Base-by-base conservation (phyloP, 202 grass and related monocot genomes). In the Saccharum hybrid region DNA sequence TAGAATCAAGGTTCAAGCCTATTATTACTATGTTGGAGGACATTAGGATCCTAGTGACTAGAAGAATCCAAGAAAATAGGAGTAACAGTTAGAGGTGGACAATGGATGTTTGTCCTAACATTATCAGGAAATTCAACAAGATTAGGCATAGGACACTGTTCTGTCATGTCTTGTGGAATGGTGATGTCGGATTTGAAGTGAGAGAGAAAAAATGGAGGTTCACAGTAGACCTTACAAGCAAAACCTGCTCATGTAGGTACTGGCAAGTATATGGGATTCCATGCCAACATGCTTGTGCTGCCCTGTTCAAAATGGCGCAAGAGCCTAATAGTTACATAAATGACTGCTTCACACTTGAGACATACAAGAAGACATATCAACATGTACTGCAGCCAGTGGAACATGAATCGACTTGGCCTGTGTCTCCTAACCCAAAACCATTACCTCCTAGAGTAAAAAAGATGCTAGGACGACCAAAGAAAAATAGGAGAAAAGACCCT, bases 381-480 rank as follows among this genome's bases (percentile, higher is more conserved):
- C 71, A 74, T 74, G 46, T 74, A 1, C 45, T 73, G 14, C 43
- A 34, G 8, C 22, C 28, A 34, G 23, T 73, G 3, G 71, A 73
- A 3, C 71, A 73, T 52, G 71, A 52, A 45, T 73, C 28, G 1
- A 46, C 46, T 10, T 74, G 71, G 70, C 71, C 46, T 54, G 15
- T 74, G 0, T 74, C 71, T 36, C 14, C 26, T n/a, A 28, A 74
- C 11, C 46, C 71, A 3, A 74, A 2, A 74, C 45, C 71, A 2
- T 54, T 54, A 8, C 43, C 70, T 51, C 70, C 70, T 19, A 72
- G 12, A 51, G 43, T 72, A 2, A 72, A 72, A 4, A 72, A 72
- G 43, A 72, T 72, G 70, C 23, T 43, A 31, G 70, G 43, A 1
- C 70, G 26, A 4, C 43, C 42, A 31, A 13, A 72, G 26, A 72